These are phyloP conservation scores for Monosporascus ibericus DNA, from an alignment of 2,329 filamentous ascomycete species.

Conservation along the genomic window DNA sequence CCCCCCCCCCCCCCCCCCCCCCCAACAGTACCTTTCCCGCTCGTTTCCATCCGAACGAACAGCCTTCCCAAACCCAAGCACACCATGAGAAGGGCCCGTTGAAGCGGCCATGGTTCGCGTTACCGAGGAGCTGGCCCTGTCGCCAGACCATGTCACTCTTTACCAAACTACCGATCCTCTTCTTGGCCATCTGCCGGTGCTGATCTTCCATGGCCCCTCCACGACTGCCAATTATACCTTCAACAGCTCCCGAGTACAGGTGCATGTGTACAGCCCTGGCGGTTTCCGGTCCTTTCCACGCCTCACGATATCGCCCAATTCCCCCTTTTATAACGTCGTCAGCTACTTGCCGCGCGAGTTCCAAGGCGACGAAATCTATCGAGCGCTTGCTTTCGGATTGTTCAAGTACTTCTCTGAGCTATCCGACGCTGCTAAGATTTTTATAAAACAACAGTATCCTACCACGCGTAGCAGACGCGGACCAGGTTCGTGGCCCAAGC, in stretches of 20 bases:
- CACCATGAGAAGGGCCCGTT: slow-evolving; percentile 35
- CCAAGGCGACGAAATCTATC: slow-evolving; percentile 89
- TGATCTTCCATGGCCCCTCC: slow-evolving; percentile 89
- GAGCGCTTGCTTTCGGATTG: slow-evolving; percentile 84
- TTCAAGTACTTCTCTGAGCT: slow-evolving; percentile 93
- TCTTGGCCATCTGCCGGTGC: slow-evolving; percentile 71
- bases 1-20: slow-evolving; percentile 9
- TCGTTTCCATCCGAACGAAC: slow-evolving; percentile 7
- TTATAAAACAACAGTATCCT: slow-evolving; percentile 56
- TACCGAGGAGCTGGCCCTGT: slow-evolving; percentile 70
- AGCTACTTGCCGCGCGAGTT: slow-evolving; percentile 85
- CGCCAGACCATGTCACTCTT: slow-evolving; percentile 74
- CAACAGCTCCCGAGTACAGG: slow-evolving; percentile 89
- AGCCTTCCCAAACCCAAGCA: slow-evolving; percentile 9
- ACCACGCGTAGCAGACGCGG: slow-evolving; percentile 43
- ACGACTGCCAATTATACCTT: slow-evolving; percentile 81
- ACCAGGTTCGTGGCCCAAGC: slow-evolving; percentile 57
- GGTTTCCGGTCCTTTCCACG: slow-evolving; percentile 87
- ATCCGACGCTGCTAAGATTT: slow-evolving; percentile 66
- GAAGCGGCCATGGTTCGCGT: slow-evolving; percentile 71
- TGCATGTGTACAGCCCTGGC: slow-evolving; percentile 84
- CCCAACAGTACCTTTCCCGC: slow-evolving; percentile 8
- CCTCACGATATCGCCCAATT: slow-evolving; percentile 88
- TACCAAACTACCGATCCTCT: slow-evolving; percentile 85
- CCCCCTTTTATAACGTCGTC: slow-evolving; percentile 84